phyloP scores from a whole-genome alignment of 225 moss, liverwort and hornwort species.

The Anthoceros angustus region DNA sequence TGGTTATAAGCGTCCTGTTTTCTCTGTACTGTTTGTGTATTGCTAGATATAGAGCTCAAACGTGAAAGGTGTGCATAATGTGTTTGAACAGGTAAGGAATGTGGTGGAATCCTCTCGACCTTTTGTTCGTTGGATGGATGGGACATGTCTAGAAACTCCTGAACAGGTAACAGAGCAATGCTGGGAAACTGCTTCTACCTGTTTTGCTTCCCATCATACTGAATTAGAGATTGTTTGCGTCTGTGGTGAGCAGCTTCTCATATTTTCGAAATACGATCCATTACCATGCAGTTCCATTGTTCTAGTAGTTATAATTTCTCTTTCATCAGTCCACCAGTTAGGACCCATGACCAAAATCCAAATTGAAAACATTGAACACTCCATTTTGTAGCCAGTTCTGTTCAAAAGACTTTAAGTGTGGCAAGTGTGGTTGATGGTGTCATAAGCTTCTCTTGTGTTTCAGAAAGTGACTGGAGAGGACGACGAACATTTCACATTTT shows the following conservation, averaged over 20 bases:
- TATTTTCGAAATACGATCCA: no score
- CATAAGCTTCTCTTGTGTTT: not conserved
- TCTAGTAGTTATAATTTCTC: no score
- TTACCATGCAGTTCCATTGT: no score
- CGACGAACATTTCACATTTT: conserved; percentile 42
- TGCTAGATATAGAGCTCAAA: no score
- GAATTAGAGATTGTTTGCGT: no score
- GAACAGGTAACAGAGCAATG: conserved; percentile 41
- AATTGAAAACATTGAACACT: not conserved
- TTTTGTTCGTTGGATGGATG: conserved; percentile 89
- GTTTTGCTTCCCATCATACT: no score
- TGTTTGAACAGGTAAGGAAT: conserved; percentile 40
- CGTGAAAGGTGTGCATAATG: no score
- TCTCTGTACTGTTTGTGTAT: no score
- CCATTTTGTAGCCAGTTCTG: not conserved
- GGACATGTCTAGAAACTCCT: conserved; percentile 72
- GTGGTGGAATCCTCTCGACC: conserved; percentile 46
- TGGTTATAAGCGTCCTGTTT: not conserved
- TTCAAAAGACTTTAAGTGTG: not conserved
- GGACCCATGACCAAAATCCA: not conserved
- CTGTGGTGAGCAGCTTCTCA: no score
- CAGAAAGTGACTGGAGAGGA: conserved; percentile 44
- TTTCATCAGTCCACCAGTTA: no score
- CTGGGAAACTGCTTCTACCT: no score
- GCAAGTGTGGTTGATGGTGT: not conserved